Evolutionary conservation across 345 rosid species (phyloP).

Genomic region (Eucalyptus microcorys): DNA sequence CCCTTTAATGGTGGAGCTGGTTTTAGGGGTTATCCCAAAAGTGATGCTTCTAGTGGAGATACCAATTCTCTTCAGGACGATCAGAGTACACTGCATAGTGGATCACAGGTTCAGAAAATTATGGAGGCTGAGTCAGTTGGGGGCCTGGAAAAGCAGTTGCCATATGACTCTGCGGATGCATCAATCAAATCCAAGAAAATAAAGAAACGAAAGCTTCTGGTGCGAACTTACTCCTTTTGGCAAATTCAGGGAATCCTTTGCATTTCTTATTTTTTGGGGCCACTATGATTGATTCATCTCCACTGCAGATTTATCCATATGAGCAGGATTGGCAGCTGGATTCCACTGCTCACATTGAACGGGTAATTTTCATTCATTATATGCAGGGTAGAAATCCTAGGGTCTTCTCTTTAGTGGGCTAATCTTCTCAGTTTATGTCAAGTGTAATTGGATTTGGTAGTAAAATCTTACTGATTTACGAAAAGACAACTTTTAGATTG

Average conservation of each 20-base stretch:
- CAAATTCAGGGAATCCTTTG: background rate
- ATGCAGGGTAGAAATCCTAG: background rate
- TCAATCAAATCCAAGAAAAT: constrained; percentile 78
- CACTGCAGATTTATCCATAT: constrained; percentile 64
- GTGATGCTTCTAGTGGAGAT: constrained; percentile 97
- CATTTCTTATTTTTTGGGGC: background rate
- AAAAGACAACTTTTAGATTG: background rate
- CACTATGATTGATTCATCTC: constrained; percentile 1
- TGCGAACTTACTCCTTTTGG: background rate
- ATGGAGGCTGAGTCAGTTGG: constrained; percentile 75
- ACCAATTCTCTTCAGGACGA: constrained; percentile 94
- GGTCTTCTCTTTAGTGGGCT: background rate
- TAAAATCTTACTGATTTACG: background rate
- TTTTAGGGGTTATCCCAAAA: constrained; percentile 37
- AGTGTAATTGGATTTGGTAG: background rate
- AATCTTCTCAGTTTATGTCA: background rate
- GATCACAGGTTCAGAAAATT: constrained; percentile 57
- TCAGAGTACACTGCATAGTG: constrained; percentile 77
- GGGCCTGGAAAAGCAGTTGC: constrained; percentile 53
- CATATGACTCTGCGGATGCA: constrained; percentile 71
- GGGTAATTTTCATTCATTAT: constrained; percentile 26
- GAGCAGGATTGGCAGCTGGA: constrained; percentile 81
- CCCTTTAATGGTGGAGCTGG: constrained; percentile 49
- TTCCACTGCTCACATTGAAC: constrained; percentile 48
- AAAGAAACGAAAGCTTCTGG: constrained; percentile 62